Base-by-base conservation (phyloP, 2,329 filamentous ascomycete species). In the Fusarium sp. region DNA sequence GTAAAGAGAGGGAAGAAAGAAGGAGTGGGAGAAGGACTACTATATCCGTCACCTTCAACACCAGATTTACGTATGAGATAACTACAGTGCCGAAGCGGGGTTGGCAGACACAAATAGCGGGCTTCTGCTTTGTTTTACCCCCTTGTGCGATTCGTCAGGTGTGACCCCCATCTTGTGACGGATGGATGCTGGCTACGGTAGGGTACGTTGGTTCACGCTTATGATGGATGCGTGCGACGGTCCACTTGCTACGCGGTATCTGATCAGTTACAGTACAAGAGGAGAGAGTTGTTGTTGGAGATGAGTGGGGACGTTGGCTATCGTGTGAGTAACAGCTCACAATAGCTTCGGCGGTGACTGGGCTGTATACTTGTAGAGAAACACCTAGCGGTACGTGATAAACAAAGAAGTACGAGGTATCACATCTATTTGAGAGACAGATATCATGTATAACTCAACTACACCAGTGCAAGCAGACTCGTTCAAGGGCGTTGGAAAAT, bases 281-380 rank as follows among this genome's bases (percentile, higher is more conserved):
- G 11, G 9, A 29, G 27, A 29, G 27, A 29, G 3, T 4, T 29
- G 27, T 29, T 29, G 27, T 29, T 29, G 27, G 27, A 29, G 32
- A 35, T 35, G 32, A 35, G 45, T 64, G 50, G 55, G 37, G 44
- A 44, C 31, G 32, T 48, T 31, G 15, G 33, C 42, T 7, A 49
- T 66, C 64, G 49, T 54, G 57, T 57, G 61, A 60, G 61, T 19
- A 63, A 66, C 64, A 65, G 51, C 48, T 66, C 59, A 66, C 49
- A 6, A 35, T 23, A 39, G 44, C 46, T 41, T 54, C 48, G 54
- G 49, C 57, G 57, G 57, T 54, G 6, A 4, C 4, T 13, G 19
- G n/a, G 50, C 9, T n/a, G 29, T 48, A 3, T 15, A 10, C 19
- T 31, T 27, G 32, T 21, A 10, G 17, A 19, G 36, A 31, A 27